A percentile compares a stretch with the other conserved stretches of the same genome.
Evolutionary conservation across 2,329 filamentous ascomycete genomes (phyloP).

Genomic region (Fusarium goolgardi): DNA sequence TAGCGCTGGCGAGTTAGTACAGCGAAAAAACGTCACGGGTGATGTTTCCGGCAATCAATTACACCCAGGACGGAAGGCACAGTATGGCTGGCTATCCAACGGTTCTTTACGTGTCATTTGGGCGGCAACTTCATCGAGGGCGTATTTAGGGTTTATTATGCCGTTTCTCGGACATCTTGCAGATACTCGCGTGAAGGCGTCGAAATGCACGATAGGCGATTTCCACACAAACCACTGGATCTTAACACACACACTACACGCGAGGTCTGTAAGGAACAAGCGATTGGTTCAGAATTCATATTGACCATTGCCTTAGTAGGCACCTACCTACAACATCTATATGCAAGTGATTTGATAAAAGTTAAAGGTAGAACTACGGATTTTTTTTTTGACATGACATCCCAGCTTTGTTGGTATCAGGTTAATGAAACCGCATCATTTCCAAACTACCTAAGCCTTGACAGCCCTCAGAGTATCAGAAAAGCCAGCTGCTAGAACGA

Average conservation of each 20-base stretch:
- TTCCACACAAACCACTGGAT: not conserved
- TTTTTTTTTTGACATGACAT: not conserved
- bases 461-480: not conserved
- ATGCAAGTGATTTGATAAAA: not conserved
- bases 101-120: slow-evolving; percentile 11
- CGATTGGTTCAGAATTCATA: not conserved
- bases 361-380: not conserved
- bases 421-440: not conserved
- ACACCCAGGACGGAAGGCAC: slow-evolving; percentile 5
- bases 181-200: slow-evolving; percentile 10
- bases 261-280: not conserved
- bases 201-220: slow-evolving; percentile 9
- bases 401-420: not conserved
- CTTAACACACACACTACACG: not conserved
- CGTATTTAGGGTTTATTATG: slow-evolving; percentile 34
- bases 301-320: not conserved
- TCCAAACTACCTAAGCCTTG: not conserved
- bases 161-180: slow-evolving; percentile 22
- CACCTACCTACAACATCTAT: not conserved
- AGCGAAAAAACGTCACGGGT: slow-evolving; percentile 31
- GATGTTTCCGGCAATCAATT: slow-evolving; percentile 32
- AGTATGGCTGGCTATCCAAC: slow-evolving; percentile 19
- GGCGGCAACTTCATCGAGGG: slow-evolving; percentile 12
- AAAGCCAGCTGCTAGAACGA: not conserved
- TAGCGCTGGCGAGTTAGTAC: slow-evolving; percentile 11